Conservation (phyloP, 1,284 basidiomycete genomes). For the Ustilago hordei region DNA sequence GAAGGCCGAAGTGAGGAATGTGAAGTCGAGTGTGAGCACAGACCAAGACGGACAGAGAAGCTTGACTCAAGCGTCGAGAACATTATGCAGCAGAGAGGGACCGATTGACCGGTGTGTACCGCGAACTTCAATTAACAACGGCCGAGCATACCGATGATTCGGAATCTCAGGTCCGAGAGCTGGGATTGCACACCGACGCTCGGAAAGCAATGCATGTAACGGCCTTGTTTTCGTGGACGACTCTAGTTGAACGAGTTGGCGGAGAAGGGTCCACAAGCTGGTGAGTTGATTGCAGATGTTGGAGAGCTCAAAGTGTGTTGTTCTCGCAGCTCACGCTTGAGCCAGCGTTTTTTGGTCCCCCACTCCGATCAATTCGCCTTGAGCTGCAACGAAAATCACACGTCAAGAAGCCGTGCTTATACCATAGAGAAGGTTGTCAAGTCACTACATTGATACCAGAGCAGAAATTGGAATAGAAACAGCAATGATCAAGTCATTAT, state of each 20-base stretch:
- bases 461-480: not conserved
- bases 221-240: not conserved
- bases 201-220: not conserved
- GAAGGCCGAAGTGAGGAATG: not conserved
- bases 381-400: not conserved
- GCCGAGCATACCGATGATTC: conserved; percentile 4
- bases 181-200: not conserved
- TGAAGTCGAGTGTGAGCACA: not conserved
- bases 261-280: conserved; percentile 1
- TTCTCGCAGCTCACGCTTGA: not conserved
- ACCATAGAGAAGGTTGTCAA: not conserved
- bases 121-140: not conserved
- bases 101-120: conserved; percentile 14
- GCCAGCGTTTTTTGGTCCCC: conserved; percentile 19
- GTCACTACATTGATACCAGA: conserved; percentile 1
- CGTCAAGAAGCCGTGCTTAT: not conserved
- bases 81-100: not conserved
- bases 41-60: not conserved
- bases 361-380: conserved; percentile 30
- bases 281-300: conserved; percentile 9
- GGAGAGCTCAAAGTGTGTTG: not conserved
- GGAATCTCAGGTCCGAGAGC: conserved; percentile 16
- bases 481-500: conserved; percentile 5
- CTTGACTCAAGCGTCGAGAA: not conserved
- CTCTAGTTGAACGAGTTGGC: not conserved